Conservation (phyloP, 164 flowering plant genomes). For the Liquidambar formosana region DNA sequence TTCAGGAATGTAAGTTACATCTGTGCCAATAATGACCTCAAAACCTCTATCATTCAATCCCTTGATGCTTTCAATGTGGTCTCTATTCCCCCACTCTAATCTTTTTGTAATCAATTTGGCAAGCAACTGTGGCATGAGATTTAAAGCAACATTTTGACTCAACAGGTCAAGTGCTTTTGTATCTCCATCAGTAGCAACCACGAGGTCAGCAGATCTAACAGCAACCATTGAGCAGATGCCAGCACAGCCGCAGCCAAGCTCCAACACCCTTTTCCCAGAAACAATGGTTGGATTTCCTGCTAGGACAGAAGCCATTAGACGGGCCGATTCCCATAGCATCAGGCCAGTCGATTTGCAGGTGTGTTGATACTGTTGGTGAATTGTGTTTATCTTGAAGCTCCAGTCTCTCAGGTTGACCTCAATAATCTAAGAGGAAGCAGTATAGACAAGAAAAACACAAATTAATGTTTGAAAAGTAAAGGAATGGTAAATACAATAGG, state of each 20-base stretch:
- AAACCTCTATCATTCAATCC: conserved; percentile 50
- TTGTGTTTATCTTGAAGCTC: conserved; percentile 59
- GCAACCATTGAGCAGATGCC: conserved; percentile 95
- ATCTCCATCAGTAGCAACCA: conserved; percentile 90
- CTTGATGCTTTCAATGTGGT: conserved; percentile 54
- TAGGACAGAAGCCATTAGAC: conserved; percentile 81
- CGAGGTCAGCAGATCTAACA: conserved; percentile 58
- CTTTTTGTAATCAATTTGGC: conserved; percentile 38
- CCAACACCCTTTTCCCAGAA: conserved; percentile 71
- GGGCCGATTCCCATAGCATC: conserved; percentile 98
- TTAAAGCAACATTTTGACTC: conserved; percentile 53
- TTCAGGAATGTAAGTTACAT: conserved; percentile 77
- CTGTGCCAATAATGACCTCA: conserved; percentile 85
- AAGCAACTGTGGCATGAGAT: conserved; percentile 37
- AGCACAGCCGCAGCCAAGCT: conserved; percentile 81
- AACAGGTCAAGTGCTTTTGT: conserved; percentile 60
- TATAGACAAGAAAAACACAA: conserved; percentile 5
- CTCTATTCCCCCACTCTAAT: conserved; percentile 84
- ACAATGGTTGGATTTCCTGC: conserved; percentile 66
- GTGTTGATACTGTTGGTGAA: conserved; percentile 81
- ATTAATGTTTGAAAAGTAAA: too few relatives aligned
- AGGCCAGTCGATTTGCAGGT: conserved; percentile 97
- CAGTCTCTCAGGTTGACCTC: conserved; percentile 43
- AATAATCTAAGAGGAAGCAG: conserved; percentile 36
- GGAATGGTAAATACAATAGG: neutral